phyloP scores from a whole-genome alignment of 2,329 filamentous ascomycete genomes.

The Didymellaceae sp. region DNA sequence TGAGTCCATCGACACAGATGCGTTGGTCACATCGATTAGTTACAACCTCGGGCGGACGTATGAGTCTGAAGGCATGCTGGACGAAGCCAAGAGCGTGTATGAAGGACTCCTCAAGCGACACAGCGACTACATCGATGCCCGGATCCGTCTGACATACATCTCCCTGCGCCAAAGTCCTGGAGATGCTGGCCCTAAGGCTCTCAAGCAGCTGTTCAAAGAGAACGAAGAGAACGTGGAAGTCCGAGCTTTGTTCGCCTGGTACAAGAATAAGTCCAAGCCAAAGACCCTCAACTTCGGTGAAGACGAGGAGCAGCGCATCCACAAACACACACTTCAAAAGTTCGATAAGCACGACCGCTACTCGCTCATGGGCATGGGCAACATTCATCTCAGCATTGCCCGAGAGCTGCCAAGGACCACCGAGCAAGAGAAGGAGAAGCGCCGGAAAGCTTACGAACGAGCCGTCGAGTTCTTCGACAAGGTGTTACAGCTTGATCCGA shows the following conservation, averaged over 20 bases:
- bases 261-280: slow-evolving; percentile 87
- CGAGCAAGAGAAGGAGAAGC: slow-evolving; percentile 89
- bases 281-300: slow-evolving; percentile 80
- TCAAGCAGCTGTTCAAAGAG: slow-evolving; percentile 83
- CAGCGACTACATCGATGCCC: slow-evolving; percentile 89
- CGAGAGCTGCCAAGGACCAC: slow-evolving; percentile 93
- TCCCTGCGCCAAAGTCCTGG: slow-evolving; percentile 79
- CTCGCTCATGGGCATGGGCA: slow-evolving; percentile 94
- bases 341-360: slow-evolving; percentile 96
- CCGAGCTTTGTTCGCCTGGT: slow-evolving; percentile 93
- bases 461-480: slow-evolving; percentile 99
- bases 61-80: slow-evolving; percentile 79
- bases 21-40: slow-evolving; percentile 91
- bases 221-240: slow-evolving; percentile 89
- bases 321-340: slow-evolving; percentile 93
- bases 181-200: slow-evolving; percentile 84
- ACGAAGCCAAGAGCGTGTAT: slow-evolving; percentile 88
- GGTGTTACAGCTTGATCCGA: slow-evolving; percentile 89
- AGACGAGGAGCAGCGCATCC: slow-evolving; percentile 90
- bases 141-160: slow-evolving; percentile 87
- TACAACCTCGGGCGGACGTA: slow-evolving; percentile 96
- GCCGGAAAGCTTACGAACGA: slow-evolving; percentile 83
- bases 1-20: slow-evolving; percentile 81
- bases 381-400: slow-evolving; percentile 85
- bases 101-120: slow-evolving; percentile 85